A percentile compares a stretch with the other conserved stretches of the same genome.
Conservation (phyloP, 176 grass and related monocot species). For the Eragrostis nindensis region DNA sequence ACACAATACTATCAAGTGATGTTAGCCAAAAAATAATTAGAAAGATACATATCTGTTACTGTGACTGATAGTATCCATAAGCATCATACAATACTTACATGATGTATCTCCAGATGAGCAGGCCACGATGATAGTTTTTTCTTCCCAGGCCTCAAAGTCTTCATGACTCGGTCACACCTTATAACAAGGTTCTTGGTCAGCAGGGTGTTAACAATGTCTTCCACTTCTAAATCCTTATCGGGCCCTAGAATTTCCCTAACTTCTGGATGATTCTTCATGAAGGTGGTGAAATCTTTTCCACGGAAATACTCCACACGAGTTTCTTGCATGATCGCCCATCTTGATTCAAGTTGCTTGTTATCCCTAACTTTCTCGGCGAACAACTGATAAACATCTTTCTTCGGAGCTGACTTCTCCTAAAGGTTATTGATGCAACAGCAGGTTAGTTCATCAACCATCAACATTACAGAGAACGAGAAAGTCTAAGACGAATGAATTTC, state of each 20-base stretch:
- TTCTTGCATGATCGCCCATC: conserved; percentile 99
- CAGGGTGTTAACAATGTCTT: conserved; percentile 83
- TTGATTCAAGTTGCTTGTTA: conserved; percentile 93
- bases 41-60: conserved; percentile 12
- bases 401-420: conserved; percentile 67
- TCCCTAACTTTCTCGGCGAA: conserved; percentile 99
- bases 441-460: conserved; percentile 19
- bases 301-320: conserved; percentile 98
- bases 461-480: neutral
- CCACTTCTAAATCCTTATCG: conserved; percentile 84
- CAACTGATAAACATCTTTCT: conserved; percentile 88
- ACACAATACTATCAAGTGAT: conserved; percentile 1
- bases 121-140: conserved; percentile 99
- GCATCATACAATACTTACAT: conserved; percentile 50
- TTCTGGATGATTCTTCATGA: conserved; percentile 92
- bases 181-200: conserved; percentile 79
- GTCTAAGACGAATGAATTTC: neutral
- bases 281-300: conserved; percentile 88
- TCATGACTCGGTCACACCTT: conserved; percentile 91
- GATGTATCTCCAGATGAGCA: conserved; percentile 95
- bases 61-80: neutral
- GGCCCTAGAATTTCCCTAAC: conserved; percentile 74
- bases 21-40: neutral
- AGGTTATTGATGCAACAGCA: conserved; percentile 15
- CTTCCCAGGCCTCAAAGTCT: conserved; percentile 95